Conservation (phyloP, 345 rosid genomes). For the Carallia pectinifolia region DNA sequence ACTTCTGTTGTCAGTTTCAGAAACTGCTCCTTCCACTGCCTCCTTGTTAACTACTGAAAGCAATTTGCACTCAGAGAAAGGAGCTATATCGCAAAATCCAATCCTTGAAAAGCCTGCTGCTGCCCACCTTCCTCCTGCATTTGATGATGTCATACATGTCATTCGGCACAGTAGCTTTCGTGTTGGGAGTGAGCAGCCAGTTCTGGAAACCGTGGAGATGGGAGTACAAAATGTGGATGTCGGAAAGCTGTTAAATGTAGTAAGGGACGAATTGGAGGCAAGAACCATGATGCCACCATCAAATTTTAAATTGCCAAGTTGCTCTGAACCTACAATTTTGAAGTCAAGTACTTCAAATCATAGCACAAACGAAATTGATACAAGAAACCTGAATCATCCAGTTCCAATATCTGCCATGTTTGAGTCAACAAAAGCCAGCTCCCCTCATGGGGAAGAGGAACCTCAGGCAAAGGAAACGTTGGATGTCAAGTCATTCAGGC, state of each 20-base stretch:
- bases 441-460: conserved; percentile 49
- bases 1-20: conserved; percentile 47
- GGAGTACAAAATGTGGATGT: conserved; percentile 74
- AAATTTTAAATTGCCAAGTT: conserved; percentile 39
- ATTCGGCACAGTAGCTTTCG: conserved; percentile 83
- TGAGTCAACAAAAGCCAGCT: conserved; percentile 38
- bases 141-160: conserved; percentile 85
- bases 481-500: conserved; percentile 86
- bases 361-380: conserved; percentile 45
- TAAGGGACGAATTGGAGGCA: conserved; percentile 66
- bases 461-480: conserved; percentile 60
- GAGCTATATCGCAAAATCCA: conserved; percentile 34
- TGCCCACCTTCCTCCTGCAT: conserved; percentile 54
- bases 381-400: conserved; percentile 24
- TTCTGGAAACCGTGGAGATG: conserved; percentile 72
- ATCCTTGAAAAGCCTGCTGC: conserved; percentile 39
- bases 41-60: conserved; percentile 36
- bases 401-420: conserved; percentile 41
- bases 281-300: conserved; percentile 37
- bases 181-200: conserved; percentile 83
- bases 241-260: conserved; percentile 72
- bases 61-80: conserved; percentile 45
- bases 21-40: conserved; percentile 32
- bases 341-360: conserved; percentile 44
- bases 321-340: conserved; percentile 39